These are phyloP conservation scores for Xerocomellus dryophilus DNA, from an alignment of 768 basidiomycete genomes.

Conservation along the genomic window DNA sequence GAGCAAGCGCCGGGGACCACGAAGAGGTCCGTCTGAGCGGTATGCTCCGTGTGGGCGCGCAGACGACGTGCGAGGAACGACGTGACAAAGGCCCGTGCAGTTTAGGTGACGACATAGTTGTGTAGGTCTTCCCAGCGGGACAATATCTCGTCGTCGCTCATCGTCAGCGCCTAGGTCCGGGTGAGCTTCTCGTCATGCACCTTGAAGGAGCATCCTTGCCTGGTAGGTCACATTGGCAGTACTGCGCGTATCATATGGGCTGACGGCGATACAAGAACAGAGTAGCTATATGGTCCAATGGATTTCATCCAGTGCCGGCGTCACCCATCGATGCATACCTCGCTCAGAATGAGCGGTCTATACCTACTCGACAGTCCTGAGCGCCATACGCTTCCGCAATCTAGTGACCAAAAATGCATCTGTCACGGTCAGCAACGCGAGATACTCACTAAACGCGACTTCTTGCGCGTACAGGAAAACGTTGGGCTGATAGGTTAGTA, in stretches of 20 bases:
- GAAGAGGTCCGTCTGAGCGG: conserved; percentile 27
- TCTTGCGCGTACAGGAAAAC: conserved; percentile 84
- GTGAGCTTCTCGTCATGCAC: too few relatives aligned
- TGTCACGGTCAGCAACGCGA: conserved; percentile 75
- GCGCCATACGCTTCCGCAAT: conserved; percentile 84
- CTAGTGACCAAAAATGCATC: conserved; percentile 79
- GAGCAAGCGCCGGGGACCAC: conserved; percentile 45
- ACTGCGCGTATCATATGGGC: too few relatives aligned
- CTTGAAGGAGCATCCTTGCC: too few relatives aligned
- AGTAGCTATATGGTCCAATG: too few relatives aligned
- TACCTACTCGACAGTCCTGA: too few relatives aligned
- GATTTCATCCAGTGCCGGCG: too few relatives aligned
- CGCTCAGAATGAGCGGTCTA: too few relatives aligned
- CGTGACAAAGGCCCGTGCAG: conserved; percentile 78
- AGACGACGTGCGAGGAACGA: conserved; percentile 74
- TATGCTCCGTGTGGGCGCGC: conserved; percentile 70
- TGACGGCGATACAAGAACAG: too few relatives aligned
- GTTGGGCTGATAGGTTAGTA: conserved; percentile 82
- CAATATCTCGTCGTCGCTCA: too few relatives aligned
- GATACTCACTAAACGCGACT: conserved; percentile 82
- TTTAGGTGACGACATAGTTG: conserved; percentile 81
- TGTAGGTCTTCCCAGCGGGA: conserved; percentile 47
- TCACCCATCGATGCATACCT: too few relatives aligned
- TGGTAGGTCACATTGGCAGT: too few relatives aligned
- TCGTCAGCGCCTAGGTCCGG: too few relatives aligned